Percentiles rank a stretch among this genome's conserved stretches.
Conservation (phyloP, 208 protist species). For the Eutreptiella sp. region DNA sequence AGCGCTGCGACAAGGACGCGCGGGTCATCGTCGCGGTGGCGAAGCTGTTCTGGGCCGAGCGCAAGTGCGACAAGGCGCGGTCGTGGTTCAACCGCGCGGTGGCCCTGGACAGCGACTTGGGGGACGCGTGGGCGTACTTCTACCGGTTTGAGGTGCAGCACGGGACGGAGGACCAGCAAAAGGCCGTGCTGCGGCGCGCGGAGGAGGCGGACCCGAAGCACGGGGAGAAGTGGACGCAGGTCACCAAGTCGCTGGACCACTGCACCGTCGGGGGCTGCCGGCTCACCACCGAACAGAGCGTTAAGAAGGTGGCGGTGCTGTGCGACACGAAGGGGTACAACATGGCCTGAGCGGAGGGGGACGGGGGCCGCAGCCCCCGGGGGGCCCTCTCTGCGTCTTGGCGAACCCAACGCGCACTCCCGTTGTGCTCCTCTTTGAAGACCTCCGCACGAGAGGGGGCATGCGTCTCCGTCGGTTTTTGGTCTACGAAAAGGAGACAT, state of each 20-base stretch:
- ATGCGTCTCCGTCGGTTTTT: no score
- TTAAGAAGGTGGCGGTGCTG: no score
- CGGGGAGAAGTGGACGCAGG: slow-evolving; percentile 52
- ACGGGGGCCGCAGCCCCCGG: no score
- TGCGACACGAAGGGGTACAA: no score
- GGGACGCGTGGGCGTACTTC: slow-evolving; percentile 74
- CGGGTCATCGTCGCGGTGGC: slow-evolving; percentile 60
- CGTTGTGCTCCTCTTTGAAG: no score
- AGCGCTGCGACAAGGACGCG: slow-evolving; percentile 57
- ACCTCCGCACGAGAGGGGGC: no score
- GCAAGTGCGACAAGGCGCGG: slow-evolving; percentile 61
- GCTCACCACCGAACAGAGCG: neutral
- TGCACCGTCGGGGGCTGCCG: slow-evolving; percentile 1
- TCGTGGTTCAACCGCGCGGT: slow-evolving; percentile 62
- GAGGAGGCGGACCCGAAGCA: slow-evolving; percentile 46
- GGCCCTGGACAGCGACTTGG: slow-evolving; percentile 51
- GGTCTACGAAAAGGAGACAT: no score
- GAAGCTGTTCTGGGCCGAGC: slow-evolving; percentile 61
- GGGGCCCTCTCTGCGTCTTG: no score
- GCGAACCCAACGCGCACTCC: no score
- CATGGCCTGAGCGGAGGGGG: no score
- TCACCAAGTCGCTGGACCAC: slow-evolving; percentile 46
- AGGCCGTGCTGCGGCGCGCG: slow-evolving; percentile 40
- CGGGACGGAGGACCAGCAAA: slow-evolving; percentile 38
- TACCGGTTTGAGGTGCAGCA: slow-evolving; percentile 64